Conservation (phyloP, 2,329 filamentous ascomycete genomes). For the Trichoderma sp. region DNA sequence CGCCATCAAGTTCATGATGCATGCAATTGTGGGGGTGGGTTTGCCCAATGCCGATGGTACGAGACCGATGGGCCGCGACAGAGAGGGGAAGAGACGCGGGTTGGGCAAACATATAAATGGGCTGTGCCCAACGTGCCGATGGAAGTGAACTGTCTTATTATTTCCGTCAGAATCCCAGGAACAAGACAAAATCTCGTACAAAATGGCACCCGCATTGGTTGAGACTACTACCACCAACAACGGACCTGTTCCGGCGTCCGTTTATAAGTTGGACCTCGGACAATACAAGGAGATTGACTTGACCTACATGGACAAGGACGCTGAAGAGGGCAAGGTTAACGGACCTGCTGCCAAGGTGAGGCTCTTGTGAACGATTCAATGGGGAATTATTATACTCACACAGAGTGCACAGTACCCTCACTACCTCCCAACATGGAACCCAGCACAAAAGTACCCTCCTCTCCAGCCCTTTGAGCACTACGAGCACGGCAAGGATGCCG, state of each 20-base stretch:
- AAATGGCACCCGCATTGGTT: constrained; percentile 27
- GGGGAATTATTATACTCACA: background rate
- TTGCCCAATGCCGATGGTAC: constrained; percentile 1
- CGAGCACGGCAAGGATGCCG: constrained; percentile 73
- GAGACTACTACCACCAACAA: constrained; percentile 20
- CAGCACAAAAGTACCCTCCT: constrained; percentile 61
- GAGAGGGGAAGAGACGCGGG: constrained; percentile 10
- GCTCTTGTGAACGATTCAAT: background rate
- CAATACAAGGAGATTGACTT: constrained; percentile 34
- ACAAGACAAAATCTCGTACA: background rate
- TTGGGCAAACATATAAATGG: constrained; percentile 7
- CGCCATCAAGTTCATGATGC: constrained; percentile 18
- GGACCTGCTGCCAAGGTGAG: constrained; percentile 30
- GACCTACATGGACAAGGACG: constrained; percentile 26
- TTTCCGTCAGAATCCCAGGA: background rate
- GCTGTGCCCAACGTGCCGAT: background rate
- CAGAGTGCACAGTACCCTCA: constrained; percentile 54
- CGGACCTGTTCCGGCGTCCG: constrained; percentile 8
- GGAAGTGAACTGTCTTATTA: background rate
- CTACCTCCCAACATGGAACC: constrained; percentile 71
- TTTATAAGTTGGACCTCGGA: constrained; percentile 28
- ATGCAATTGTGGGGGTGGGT: constrained; percentile 20
- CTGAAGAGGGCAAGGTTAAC: constrained; percentile 30
- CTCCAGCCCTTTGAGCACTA: constrained; percentile 67
- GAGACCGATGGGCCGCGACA: constrained; percentile 6